Evolutionary conservation across 768 basidiomycete genomes (phyloP), one percentile per base, ranked within the genome.

Genomic region (Leccinum aurantiacum): DNA sequence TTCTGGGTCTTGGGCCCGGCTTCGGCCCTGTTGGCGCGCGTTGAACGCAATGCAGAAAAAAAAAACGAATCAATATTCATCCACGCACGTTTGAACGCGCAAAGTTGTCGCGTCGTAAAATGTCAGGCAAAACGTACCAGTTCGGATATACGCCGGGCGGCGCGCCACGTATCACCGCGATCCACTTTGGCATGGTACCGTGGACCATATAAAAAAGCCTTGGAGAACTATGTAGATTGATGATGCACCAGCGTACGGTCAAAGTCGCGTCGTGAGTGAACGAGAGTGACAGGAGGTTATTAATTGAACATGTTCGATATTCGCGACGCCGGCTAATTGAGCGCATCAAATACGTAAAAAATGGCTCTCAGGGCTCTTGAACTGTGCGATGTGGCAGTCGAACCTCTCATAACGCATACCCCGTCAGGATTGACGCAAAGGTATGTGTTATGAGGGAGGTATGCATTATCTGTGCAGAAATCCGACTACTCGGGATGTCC

Each of bases 1-100:
- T 77, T 74, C 55, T 65, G 77, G 11, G 82, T 79, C 55, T 80
- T 73, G 8, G 79, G 76, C 1, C 70, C 74, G 17, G 75, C 78
- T 65, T 82, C 78, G 10, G 78, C 66, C 84, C 84, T 85, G 65
- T 67, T 56, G 44, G 38, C 46, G 33, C 38, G 37, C 56, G 51
- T 53, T 54, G 25, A 24, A 53, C 25, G 50, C 46, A 52, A 57
- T 38, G 41, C 64, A 60, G 48, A 57, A 55, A 56, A 51, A 55
- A 56, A 51, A 24, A 24, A 48, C 33, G 10, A 69, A 67, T 75
- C 51, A 58, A 73, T 72, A 74, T 38, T 29, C 11, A 51, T 80
- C 29, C 55, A 56, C 8, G 17, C 41, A 17, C 49, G 29, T 46
- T 17, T 22, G 52, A 60, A 62, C 66, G 59, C 58, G 56, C 33